Base-by-base conservation (phyloP, 257 asterid species). In the Scutellaria galericulata region DNA sequence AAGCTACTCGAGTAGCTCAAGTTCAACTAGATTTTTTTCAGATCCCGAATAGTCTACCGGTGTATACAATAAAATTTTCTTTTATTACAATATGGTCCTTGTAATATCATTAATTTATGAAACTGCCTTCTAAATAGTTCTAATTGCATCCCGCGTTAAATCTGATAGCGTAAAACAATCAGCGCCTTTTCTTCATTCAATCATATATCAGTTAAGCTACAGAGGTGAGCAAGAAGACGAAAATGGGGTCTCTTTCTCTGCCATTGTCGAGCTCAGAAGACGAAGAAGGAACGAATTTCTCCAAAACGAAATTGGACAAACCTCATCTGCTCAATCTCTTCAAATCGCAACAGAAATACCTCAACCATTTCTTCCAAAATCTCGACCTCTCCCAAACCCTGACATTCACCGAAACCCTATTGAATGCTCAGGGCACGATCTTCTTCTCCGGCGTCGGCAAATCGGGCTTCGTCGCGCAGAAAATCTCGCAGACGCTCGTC, bases 361-460 rank as follows among this genome's bases (percentile, higher is more conserved):
- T 94, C 81, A 94, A 94, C 83, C 87, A 94, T 78, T 91, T 91
- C 87, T 94, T 94, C 83, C 95, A 86, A 53, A 88, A 94, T 80
- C 96, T 91, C 64, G 93, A 91, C 74, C 91, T 88, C 18, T 70
- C 96, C 14, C 97, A 88, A 75, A 86, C 98, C 76, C 88, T 91
- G 15, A 22, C 73, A 15, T 94, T 94, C 89, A 86, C 98, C 2
- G 96, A 89, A 70, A 77, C 93, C 45, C 96, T 94, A 11, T 73
- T 88, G 6, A 79, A 87, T 58, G 83, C 96, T 15, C 67, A 71
- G 20, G 98, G 97, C 78, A 80, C 96, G 37, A 88, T 91, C 31
- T 91, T 86, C 81, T 94, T 94, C 81, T 81, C 96, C 39, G 97
- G 97, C n/a, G 98, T 94, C 9, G 98, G 98, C 1, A 91, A 91